Percentiles rank a stretch among this genome's conserved stretches.
phyloP scores from a whole-genome alignment of 1,139 yeast genomes.

The Suhomyces taliae region DNA sequence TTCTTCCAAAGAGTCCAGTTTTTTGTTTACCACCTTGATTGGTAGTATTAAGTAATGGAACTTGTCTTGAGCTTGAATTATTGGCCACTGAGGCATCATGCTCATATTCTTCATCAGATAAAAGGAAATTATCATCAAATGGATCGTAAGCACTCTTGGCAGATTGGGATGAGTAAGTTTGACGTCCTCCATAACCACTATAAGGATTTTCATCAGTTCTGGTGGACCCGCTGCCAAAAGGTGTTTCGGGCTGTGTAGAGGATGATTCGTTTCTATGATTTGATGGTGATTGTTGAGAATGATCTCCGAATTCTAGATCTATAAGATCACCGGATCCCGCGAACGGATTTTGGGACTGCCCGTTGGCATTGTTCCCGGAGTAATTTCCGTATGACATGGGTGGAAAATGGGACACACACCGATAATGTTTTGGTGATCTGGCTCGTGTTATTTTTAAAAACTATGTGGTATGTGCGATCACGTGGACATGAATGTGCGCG shows the following conservation, averaged over 20 bases:
- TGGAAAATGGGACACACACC: not conserved
- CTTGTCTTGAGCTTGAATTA: slow-evolving; percentile 18
- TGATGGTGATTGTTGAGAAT: not conserved
- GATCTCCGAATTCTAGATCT: slow-evolving; percentile 27
- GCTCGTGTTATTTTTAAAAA: slow-evolving; percentile 6
- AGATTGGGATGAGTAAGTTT: not conserved
- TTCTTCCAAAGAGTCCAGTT: slow-evolving; percentile 16
- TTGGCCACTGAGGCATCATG: slow-evolving; percentile 9
- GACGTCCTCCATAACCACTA: slow-evolving; percentile 7
- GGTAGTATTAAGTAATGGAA: slow-evolving; percentile 25
- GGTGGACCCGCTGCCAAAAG: slow-evolving; percentile 6
- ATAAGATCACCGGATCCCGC: slow-evolving; percentile 26
- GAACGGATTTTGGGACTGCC: slow-evolving; percentile 6
- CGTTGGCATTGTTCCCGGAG: slow-evolving; percentile 3
- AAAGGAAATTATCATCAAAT: slow-evolving; percentile 37
- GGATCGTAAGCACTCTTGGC: slow-evolving; percentile 22
- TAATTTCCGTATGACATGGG: slow-evolving; percentile 6
- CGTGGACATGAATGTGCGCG: not conserved
- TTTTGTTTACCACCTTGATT: slow-evolving; percentile 17
- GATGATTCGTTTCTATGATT: not conserved
- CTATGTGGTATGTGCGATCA: not conserved
- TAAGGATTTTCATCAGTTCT: slow-evolving; percentile 11
- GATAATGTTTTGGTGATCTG: not conserved
- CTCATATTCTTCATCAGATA: slow-evolving; percentile 36
- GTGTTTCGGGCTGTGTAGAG: slow-evolving; percentile 3